These are phyloP conservation scores for Rhizopus arrhizus DNA, from an alignment of 371 early-diverging fungal genomes.

Conservation along the genomic window DNA sequence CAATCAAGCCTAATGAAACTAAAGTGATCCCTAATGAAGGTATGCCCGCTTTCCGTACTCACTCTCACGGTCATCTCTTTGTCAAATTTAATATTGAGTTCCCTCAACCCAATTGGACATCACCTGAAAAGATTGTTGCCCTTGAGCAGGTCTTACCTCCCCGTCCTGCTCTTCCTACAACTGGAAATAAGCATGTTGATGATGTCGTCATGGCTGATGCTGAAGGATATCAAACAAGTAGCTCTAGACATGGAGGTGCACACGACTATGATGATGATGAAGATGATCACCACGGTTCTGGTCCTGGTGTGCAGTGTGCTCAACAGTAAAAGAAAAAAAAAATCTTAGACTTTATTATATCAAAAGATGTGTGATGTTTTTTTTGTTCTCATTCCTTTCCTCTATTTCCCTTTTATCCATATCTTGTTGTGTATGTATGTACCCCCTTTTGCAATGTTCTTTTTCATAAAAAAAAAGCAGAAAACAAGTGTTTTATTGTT, in stretches of 20 bases:
- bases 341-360: constrained; percentile 11
- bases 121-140: constrained; percentile 61
- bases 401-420: constrained; percentile 1
- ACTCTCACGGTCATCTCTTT: constrained; percentile 88
- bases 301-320: constrained; percentile 93
- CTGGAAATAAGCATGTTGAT: constrained; percentile 60
- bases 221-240: constrained; percentile 68
- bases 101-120: constrained; percentile 84
- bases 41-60: constrained; percentile 92
- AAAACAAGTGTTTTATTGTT: neutral
- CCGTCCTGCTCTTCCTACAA: constrained; percentile 48
- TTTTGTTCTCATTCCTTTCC: constrained; percentile 1
- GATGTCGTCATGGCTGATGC: constrained; percentile 82
- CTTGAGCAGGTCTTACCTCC: constrained; percentile 71
- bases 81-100: constrained; percentile 90
- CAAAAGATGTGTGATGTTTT: neutral
- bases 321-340: constrained; percentile 72
- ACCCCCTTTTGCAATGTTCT: neutral
- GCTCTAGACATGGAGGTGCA: constrained; percentile 38
- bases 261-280: constrained; percentile 73
- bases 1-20: constrained; percentile 75
- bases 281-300: constrained; percentile 63
- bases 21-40: constrained; percentile 89
- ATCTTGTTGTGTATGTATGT: neutral
- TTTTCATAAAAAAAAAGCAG: constrained; percentile 5